These are phyloP conservation scores for Candida sp. DNA, from an alignment of 1,139 yeast genomes.

Conservation along the genomic window DNA sequence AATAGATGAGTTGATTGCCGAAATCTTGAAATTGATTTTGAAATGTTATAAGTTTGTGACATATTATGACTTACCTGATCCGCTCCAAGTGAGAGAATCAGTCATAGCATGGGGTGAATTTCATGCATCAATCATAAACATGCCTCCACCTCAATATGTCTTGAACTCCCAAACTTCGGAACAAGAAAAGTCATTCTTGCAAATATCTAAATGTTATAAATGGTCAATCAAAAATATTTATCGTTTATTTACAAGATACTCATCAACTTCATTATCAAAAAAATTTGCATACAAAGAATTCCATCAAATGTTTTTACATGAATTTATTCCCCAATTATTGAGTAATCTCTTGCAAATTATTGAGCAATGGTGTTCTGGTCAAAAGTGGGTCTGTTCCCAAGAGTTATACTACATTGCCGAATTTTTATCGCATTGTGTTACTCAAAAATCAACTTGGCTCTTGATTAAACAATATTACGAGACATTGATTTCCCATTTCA, in stretches of 20 bases:
- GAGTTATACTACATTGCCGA: conserved; percentile 64
- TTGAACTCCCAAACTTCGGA: conserved; percentile 23
- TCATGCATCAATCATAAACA: conserved; percentile 66
- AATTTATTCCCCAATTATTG: conserved; percentile 74
- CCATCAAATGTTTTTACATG: conserved; percentile 41
- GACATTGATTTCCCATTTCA: conserved; percentile 63
- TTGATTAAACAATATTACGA: conserved; percentile 68
- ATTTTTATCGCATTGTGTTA: conserved; percentile 69
- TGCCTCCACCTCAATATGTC: conserved; percentile 53
- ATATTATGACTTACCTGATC: conserved; percentile 71
- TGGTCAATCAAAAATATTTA: conserved; percentile 85
- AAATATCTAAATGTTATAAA: conserved; percentile 69
- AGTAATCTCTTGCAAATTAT: conserved; percentile 61
- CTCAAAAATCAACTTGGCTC: conserved; percentile 68
- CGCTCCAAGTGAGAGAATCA: conserved; percentile 57
- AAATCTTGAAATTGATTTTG: conserved; percentile 71
- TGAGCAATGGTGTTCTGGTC: conserved; percentile 66
- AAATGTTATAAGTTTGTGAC: conserved; percentile 84
- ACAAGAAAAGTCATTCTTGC: conserved; percentile 34
- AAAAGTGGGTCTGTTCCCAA: conserved; percentile 68
- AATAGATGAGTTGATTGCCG: conserved; percentile 55
- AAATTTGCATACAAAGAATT: conserved; percentile 53
- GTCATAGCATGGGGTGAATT: conserved; percentile 75
- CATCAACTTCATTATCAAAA: conserved; percentile 45
- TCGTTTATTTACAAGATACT: conserved; percentile 75